Base-by-base conservation (phyloP, 208 protist genomes). In the Crithidia brevicula region DNA sequence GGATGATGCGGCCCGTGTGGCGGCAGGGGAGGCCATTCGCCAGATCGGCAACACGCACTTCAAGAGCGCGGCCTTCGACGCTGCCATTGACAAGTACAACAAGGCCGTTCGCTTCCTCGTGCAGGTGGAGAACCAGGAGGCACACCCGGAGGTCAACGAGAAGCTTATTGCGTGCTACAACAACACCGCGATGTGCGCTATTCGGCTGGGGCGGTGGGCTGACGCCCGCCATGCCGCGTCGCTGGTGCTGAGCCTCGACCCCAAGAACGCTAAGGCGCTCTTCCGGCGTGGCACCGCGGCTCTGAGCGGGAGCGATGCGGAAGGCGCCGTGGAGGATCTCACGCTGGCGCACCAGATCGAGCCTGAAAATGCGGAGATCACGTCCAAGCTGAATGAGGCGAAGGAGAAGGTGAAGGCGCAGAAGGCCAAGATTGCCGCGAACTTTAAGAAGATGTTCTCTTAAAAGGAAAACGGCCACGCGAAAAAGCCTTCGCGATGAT, bases 381-480 rank as follows among this genome's bases (percentile, higher is more conserved):
- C 63, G 7, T 77, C 75, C 11, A 89, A 86, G 67, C 79, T 97
- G 57, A 77, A 79, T 25, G 78, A 96, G 60, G 91, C 91, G 18
- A 91, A 90, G 67, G 85, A 91, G 57, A 61, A 74, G 43, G 78
- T 84, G 64, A 92, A 88, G 78, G 76, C 81, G 49, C 79, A 83
- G 45, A 94, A 87, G 53, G 87, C 82, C 40, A 97, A 97, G 74
- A 25, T 94, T 16, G 89, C 89, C 3, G 81, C 86, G 4, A 69
- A 72, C 6, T 70, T 94, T 11, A 93, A 93, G 75, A 97, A 96
- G 74, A 96, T 95, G 90, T 95, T 97, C 60, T 81, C 83, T 9
- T 95, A 67, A 67, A 52, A 4, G 1, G 40, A 3, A 23, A 23
- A n/a, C 5, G n/a, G n/a, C n/a, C n/a, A n/a, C n/a, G n/a, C n/a